Percentiles rank a stretch among this genome's conserved stretches.
Conservation (phyloP, 345 rosid species). For the Aethionema arabicum region DNA sequence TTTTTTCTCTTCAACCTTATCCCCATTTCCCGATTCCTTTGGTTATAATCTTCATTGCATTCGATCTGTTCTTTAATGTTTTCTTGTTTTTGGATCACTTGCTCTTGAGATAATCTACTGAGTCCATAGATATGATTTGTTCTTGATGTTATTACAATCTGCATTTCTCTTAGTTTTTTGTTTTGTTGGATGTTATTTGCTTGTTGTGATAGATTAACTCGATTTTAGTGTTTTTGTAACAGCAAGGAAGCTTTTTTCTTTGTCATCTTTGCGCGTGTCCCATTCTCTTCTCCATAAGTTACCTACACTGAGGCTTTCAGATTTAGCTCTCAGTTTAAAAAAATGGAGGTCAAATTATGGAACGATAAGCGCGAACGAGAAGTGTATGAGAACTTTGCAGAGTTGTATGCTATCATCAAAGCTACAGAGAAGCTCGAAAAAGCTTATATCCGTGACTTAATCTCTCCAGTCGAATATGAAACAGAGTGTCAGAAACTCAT, state of each 20-base stretch:
- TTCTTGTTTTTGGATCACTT: conserved; percentile 9
- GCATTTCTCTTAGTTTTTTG: conserved; percentile 6
- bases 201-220: conserved; percentile 16
- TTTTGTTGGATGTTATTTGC: conserved; percentile 2
- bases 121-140: not conserved
- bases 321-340: conserved; percentile 12
- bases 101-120: not conserved
- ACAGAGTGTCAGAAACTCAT: conserved; percentile 86
- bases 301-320: conserved; percentile 11
- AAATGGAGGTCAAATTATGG: conserved; percentile 96
- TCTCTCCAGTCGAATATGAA: conserved; percentile 76
- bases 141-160: not conserved
- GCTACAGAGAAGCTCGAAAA: conserved; percentile 98
- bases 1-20: conserved; percentile 14
- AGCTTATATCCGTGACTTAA: conserved; percentile 79
- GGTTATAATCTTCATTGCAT: not conserved
- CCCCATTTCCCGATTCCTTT: conserved; percentile 10
- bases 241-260: conserved; percentile 43
- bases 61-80: conserved; percentile 1
- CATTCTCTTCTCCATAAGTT: conserved; percentile 87
- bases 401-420: conserved; percentile 90
- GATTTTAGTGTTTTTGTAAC: conserved; percentile 18
- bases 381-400: conserved; percentile 93
- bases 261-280: conserved; percentile 87
- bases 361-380: conserved; percentile 96